Conservation (phyloP, 2,329 filamentous ascomycete species). For the Colletotrichum musicola region DNA sequence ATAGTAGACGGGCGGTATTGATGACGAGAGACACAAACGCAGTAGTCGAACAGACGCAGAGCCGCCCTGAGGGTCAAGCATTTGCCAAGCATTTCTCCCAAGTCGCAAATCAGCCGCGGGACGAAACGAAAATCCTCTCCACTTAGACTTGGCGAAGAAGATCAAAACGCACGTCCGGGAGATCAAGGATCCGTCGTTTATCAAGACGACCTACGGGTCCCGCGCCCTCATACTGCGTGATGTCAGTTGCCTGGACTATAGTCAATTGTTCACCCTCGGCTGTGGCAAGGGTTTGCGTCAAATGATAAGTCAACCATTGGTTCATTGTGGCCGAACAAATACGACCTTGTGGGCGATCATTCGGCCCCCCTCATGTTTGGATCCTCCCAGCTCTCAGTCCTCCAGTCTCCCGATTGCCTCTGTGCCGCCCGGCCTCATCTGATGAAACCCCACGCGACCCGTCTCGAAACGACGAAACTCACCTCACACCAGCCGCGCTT, state of each 20-base stretch:
- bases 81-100: conserved; percentile 21
- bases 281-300: background rate
- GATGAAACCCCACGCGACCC: conserved; percentile 29
- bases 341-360: too few relatives aligned
- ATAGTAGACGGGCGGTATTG: background rate
- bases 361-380: background rate
- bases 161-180: conserved; percentile 23
- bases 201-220: conserved; percentile 3
- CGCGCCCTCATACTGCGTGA: conserved; percentile 1
- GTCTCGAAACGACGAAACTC: conserved; percentile 36
- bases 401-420: background rate
- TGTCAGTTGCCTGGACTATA: background rate
- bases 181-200: conserved; percentile 6
- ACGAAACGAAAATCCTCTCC: conserved; percentile 27
- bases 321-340: too few relatives aligned
- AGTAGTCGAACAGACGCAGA: conserved; percentile 16
- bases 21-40: background rate
- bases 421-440: conserved; percentile 27
- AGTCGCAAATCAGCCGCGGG: conserved; percentile 24
- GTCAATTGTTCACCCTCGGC: background rate
- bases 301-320: too few relatives aligned
- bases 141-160: conserved; percentile 30
- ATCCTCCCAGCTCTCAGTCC: background rate
- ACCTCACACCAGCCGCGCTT: conserved; percentile 22
- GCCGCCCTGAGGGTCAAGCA: conserved; percentile 29